These are phyloP conservation scores for Aquanectria penicillioides DNA, from an alignment of 2,329 filamentous ascomycete species.

Conservation along the genomic window DNA sequence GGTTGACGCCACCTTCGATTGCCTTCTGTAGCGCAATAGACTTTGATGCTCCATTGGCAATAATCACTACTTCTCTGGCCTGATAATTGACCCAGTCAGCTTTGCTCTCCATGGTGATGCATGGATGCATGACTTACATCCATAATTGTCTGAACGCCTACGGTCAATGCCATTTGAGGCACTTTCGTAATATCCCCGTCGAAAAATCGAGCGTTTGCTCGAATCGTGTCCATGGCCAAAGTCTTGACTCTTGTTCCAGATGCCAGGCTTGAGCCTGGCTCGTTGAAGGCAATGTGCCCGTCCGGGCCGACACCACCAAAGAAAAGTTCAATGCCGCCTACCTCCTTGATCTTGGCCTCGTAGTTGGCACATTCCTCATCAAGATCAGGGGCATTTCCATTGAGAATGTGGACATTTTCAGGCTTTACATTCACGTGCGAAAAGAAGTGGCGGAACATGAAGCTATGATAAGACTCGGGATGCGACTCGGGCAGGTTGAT, in stretches of 20 bases:
- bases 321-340: slow-evolving; percentile 80
- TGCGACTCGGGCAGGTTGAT: slow-evolving; percentile 78
- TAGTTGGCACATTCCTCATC: slow-evolving; percentile 77
- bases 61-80: slow-evolving; percentile 71
- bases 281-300: slow-evolving; percentile 85
- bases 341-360: slow-evolving; percentile 74
- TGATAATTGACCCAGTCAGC: not conserved
- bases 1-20: slow-evolving; percentile 78
- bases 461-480: slow-evolving; percentile 81
- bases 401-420: slow-evolving; percentile 75
- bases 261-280: slow-evolving; percentile 76
- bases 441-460: slow-evolving; percentile 87
- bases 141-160: slow-evolving; percentile 51
- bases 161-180: slow-evolving; percentile 36
- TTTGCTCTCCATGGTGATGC: too few relatives aligned
- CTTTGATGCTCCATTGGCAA: slow-evolving; percentile 79
- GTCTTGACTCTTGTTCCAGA: slow-evolving; percentile 81
- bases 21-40: slow-evolving; percentile 77
- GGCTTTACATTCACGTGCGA: slow-evolving; percentile 77
- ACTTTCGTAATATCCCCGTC: slow-evolving; percentile 31
- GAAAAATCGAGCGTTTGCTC: slow-evolving; percentile 76
- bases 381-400: slow-evolving; percentile 76
- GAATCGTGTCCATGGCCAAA: slow-evolving; percentile 79
- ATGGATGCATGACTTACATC: slow-evolving; percentile 16
- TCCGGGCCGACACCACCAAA: slow-evolving; percentile 81